Conservation (phyloP, 2,329 filamentous ascomycete genomes). For the Colletotrichum graminicola region DNA sequence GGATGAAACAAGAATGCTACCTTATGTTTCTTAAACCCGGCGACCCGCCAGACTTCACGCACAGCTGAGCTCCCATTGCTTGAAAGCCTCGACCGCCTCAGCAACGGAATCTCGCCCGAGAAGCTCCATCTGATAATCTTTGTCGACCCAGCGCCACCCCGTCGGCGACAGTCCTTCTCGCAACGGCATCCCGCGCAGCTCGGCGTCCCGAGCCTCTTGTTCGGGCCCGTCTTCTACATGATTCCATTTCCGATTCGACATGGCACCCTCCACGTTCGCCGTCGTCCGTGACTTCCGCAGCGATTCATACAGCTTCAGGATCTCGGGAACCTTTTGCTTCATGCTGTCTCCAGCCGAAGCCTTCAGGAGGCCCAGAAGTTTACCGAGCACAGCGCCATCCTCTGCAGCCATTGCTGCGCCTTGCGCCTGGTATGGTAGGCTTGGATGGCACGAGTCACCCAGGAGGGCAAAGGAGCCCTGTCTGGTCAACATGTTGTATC, state of each 20-base stretch:
- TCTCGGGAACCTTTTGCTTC: neutral
- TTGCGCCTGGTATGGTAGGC: slow-evolving; percentile 46
- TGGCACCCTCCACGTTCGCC: slow-evolving; percentile 16
- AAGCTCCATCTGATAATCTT: neutral
- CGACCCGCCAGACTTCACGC: neutral
- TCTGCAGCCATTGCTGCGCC: slow-evolving; percentile 47
- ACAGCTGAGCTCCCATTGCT: neutral
- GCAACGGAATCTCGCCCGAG: neutral
- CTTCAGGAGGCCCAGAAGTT: slow-evolving; percentile 46
- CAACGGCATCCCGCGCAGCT: slow-evolving; percentile 2
- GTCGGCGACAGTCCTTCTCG: neutral
- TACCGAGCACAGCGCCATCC: slow-evolving; percentile 45
- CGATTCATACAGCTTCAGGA: slow-evolving; percentile 26
- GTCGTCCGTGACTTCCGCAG: slow-evolving; percentile 22
- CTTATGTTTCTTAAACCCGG: neutral
- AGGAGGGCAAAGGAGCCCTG: slow-evolving; percentile 41
- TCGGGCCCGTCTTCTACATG: slow-evolving; percentile 28
- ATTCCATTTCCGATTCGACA: slow-evolving; percentile 32
- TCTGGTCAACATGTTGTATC: neutral
- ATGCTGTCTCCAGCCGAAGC: neutral
- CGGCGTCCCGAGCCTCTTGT: slow-evolving; percentile 30
- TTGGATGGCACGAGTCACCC: slow-evolving; percentile 41
- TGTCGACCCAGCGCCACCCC: neutral
- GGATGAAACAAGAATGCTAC: neutral
- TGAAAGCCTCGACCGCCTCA: neutral